A percentile compares a stretch with the other conserved stretches of the same genome.
Evolutionary conservation across 192 early-diverging fungal species (phyloP).

Genomic region (Entomortierella lignicola): DNA sequence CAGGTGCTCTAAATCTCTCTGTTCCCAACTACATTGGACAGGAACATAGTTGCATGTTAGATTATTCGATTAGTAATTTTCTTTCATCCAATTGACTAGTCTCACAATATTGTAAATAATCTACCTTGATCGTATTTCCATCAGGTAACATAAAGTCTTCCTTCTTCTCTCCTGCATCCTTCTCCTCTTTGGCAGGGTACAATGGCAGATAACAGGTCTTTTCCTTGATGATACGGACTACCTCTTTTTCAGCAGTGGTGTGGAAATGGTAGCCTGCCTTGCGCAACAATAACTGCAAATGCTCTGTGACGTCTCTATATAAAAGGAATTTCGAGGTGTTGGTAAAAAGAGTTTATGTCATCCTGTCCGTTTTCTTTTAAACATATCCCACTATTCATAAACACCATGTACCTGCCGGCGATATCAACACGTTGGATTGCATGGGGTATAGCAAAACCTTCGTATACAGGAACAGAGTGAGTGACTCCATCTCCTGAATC

Average conservation of each 20-base stretch:
- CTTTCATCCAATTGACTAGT: no score
- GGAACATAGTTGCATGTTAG: no score
- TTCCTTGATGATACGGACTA: constrained; percentile 96
- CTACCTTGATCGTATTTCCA: constrained; percentile 85
- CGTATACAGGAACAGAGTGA: constrained; percentile 95
- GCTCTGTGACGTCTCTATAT: constrained; percentile 89
- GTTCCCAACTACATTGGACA: constrained; percentile 71
- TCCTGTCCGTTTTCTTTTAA: neutral
- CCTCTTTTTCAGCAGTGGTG: constrained; percentile 95
- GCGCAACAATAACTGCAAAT: constrained; percentile 92
- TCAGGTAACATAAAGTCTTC: constrained; percentile 87
- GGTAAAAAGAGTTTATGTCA: neutral
- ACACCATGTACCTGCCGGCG: constrained; percentile 73
- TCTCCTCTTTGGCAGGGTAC: constrained; percentile 94
- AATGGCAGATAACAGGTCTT: constrained; percentile 93
- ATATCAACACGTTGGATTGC: constrained; percentile 94
- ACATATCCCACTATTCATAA: neutral
- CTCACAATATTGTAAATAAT: no score
- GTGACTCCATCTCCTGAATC: constrained; percentile 98
- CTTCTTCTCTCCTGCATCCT: constrained; percentile 81
- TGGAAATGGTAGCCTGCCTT: constrained; percentile 89
- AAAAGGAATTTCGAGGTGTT: neutral
- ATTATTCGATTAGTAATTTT: no score
- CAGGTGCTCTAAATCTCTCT: constrained; percentile 94
- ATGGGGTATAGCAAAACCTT: constrained; percentile 96